Evolutionary conservation across 2,329 filamentous ascomycete genomes (phyloP), one percentile per base, ranked within the genome.

Genomic region (Clarireedia hainanense): DNA sequence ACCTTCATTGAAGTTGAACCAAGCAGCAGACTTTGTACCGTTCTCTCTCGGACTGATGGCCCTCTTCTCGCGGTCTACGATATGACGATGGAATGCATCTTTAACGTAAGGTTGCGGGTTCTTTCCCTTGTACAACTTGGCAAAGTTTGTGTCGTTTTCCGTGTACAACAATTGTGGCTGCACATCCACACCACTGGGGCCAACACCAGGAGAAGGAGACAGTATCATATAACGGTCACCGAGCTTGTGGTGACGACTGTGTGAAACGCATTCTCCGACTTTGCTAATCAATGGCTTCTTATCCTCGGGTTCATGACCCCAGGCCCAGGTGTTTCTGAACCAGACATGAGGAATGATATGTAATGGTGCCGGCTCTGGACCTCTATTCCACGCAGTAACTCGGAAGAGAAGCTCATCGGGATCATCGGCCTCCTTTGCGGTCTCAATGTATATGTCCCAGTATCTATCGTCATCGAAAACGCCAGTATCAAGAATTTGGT

Each of bases 321-420:
- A 97, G 40, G 88, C 83, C 94, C 94, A 97, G 3, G 91, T 96
- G 71, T 97, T 97, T 61, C 92, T 84, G 76, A 96, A 97, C 90
- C 91, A 96, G 52, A 96, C 83, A 58, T 97, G 94, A 7, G 92
- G 92, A 45, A 96, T 76, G 66, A 97, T 96, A 72, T 97, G 94
- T 54, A 97, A 76, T 23, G 91, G 91, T 14, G 94, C 92, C 14
- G 89, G 84, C 52, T 96, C 89, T 6, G 90, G 88, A 15, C 94
- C 92, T 64, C 94, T 83, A 69, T 97, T 97, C 86, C 94, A 97
- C 46, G 91, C 92, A 10, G 92, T 96, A 46, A 97, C 87, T 66
- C 94, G 89, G 75, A 96, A 97, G 30, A 95, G 77, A 12, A 97
- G 76, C 73, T 96, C 90, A 27, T 97, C 91, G 23, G 90, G 86